Base-by-base conservation (phyloP, 805 yeast genomes). In the Hanseniaspora mollemarum region DNA sequence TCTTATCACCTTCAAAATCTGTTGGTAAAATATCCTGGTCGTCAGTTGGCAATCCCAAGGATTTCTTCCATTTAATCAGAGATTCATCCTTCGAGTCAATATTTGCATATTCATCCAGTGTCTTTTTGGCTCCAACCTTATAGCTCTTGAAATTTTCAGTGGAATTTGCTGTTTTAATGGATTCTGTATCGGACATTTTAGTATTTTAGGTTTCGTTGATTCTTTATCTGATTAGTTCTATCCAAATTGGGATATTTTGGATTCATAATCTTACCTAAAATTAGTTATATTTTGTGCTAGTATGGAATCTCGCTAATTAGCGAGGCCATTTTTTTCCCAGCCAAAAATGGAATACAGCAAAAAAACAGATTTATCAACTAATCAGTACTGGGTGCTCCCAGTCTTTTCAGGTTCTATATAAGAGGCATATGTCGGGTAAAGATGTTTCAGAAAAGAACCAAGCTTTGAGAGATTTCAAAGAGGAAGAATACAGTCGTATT, bases 11-110 rank as follows among this genome's bases (percentile, higher is more conserved):
- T 3, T 84, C 74, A 52, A 56, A 64, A 46, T 74, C 78, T 25
- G 79, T 79, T 13, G 84, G 88, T 56, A 78, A 70, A 2, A 78
- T 62, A n/a, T 63, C 66, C 54, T 78, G 80, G 9, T 78, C 72
- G 46, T 78, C 67, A 25, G 31, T 35, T 6, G 51, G 26, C 53
- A 87, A 69, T 0, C 96, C 96, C 29, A 87, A 69, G 1, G 94
- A 83, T 52, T 80, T 84, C 65, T 88, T 88, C 96, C 96, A 87
- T 65, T 84, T 85, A 55, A 82, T 84, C 55, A 87, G 71, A 16
- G 94, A 82, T 66, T 86, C 95, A 63, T 87, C 96, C 58, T 87
- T 83, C 12, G 90, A 90, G 62, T 87, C 96, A 57, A 87, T 67
- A 52, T 80, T 74, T 51, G 81, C 77, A 66, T 87, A 87, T 62